phyloP scores from a whole-genome alignment of 2,329 filamentous ascomycete genomes.

The Beauveria asiatica region DNA sequence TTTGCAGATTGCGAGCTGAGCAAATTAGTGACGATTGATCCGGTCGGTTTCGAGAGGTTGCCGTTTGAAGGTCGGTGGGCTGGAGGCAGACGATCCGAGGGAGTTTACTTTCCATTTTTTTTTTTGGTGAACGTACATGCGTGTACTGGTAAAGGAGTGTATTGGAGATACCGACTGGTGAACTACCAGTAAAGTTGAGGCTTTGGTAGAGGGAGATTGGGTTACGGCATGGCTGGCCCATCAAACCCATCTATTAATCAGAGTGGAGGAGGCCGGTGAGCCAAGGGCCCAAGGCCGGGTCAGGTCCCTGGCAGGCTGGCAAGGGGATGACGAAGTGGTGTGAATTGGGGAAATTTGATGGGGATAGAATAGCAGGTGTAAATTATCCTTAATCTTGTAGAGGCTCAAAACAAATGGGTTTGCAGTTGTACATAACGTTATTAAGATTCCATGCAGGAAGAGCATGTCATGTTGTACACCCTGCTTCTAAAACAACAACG shows the following conservation, averaged over 20 bases:
- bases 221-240: background rate
- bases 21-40: background rate
- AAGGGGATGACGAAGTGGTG: background rate
- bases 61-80: too few relatives aligned
- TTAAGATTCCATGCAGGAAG: too few relatives aligned
- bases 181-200: background rate
- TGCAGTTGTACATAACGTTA: background rate
- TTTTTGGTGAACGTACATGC: too few relatives aligned
- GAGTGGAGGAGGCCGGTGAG: background rate
- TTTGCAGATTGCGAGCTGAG: background rate
- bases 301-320: background rate
- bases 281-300: background rate
- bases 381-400: background rate
- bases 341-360: slow-evolving; percentile 10
- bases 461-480: too few relatives aligned
- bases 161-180: too few relatives aligned
- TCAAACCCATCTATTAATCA: background rate
- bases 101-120: too few relatives aligned
- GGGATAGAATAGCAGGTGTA: background rate
- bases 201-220: background rate
- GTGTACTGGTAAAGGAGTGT: too few relatives aligned
- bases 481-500: too few relatives aligned
- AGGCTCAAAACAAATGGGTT: background rate
- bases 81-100: too few relatives aligned
- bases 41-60: too few relatives aligned